phyloP scores from a whole-genome alignment of 441 rosid species.

The Populus hybrid region DNA sequence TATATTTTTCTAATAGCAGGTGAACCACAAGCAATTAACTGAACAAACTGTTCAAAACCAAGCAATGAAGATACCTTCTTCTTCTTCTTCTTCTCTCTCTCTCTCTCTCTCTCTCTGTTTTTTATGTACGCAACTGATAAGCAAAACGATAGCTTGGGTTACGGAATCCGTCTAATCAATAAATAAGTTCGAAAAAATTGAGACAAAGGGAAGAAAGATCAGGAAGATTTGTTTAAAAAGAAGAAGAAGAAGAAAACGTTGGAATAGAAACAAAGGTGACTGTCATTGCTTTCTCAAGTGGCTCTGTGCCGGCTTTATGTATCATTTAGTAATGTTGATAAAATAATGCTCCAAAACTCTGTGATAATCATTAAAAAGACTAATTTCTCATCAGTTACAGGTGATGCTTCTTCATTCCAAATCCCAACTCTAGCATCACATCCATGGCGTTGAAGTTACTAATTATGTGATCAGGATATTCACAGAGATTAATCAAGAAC shows the following conservation, averaged over 20 bases:
- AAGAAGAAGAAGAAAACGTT: not conserved
- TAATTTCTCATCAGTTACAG: not conserved
- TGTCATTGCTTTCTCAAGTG: slow-evolving; percentile 6
- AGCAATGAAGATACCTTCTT: not conserved
- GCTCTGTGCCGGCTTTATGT: not conserved
- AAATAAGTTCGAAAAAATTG: not conserved
- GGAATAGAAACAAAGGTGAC: slow-evolving; percentile 10
- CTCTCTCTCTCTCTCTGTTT: no score
- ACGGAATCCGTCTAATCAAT: not conserved
- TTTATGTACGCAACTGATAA: no score
- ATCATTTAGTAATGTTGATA: not conserved
- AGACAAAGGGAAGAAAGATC: no score
- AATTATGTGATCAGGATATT: no score
- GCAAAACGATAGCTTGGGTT: slow-evolving; percentile 12
- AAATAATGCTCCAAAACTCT: slow-evolving; percentile 1
- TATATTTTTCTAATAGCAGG: not conserved
- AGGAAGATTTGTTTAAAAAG: not conserved
- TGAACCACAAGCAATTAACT: not conserved
- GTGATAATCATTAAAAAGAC: not conserved
- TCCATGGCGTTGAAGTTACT: no score
- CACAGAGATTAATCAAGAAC: no score
- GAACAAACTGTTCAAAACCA: no score
- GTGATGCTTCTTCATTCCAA: no score
- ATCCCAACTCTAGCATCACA: no score
- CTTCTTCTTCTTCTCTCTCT: not conserved